These are phyloP conservation scores for Phytopythium boreale DNA, from an alignment of 352 stramenopile genomes.

Conservation along the genomic window DNA sequence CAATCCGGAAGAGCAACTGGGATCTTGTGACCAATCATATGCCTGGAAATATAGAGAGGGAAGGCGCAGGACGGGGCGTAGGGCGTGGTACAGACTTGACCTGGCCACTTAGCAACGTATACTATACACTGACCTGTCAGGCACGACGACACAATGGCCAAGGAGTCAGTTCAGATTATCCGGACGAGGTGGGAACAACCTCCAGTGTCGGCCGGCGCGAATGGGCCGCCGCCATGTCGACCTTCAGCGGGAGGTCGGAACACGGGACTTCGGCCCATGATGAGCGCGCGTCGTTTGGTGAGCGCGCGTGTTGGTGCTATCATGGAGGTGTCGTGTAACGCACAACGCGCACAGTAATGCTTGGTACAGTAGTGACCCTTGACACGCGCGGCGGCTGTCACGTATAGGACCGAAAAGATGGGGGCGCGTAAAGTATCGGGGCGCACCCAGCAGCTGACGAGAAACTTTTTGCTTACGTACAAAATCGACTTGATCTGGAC, in stretches of 20 bases:
- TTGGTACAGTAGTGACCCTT: not conserved
- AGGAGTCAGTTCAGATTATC: slow-evolving; percentile 6
- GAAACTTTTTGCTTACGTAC: not conserved
- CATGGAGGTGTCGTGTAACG: not conserved
- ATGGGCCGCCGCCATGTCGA: not conserved
- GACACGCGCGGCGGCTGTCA: not conserved
- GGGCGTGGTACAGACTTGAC: too few relatives aligned
- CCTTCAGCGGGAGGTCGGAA: not conserved
- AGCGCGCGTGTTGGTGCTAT: not conserved
- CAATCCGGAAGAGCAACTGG: not conserved
- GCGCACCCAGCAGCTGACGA: not conserved
- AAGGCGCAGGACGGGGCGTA: not conserved
- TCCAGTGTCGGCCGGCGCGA: not conserved
- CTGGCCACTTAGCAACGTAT: not conserved
- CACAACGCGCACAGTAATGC: not conserved
- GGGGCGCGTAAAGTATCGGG: not conserved
- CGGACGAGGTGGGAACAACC: slow-evolving; percentile 3
- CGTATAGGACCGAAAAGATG: not conserved
- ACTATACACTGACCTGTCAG: not conserved
- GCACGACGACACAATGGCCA: not conserved
- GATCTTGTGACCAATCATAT: not conserved
- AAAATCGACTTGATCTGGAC: slow-evolving; percentile 10
- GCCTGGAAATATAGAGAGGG: not conserved
- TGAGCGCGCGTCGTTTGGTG: not conserved
- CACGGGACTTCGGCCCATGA: too few relatives aligned